Evolutionary conservation across 2,329 filamentous ascomycete species (phyloP).

Genomic region (Fusarium sp.): DNA sequence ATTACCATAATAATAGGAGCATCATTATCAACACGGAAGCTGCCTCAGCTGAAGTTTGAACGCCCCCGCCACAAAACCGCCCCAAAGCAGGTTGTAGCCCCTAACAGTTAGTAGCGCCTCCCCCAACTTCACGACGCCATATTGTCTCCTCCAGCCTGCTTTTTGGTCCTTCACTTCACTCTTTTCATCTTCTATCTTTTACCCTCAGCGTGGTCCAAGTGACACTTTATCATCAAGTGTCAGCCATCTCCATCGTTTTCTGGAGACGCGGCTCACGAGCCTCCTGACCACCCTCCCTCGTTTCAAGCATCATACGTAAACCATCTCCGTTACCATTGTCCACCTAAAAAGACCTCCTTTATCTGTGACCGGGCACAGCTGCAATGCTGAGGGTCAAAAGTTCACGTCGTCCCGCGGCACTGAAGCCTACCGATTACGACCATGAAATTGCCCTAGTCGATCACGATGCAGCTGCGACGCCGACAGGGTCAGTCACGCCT

Average conservation of each 20-base stretch:
- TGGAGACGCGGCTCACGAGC: background rate
- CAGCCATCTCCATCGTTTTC: background rate
- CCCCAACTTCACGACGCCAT: slow-evolving; percentile 32
- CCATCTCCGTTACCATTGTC: background rate
- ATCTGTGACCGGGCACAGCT: slow-evolving; percentile 27
- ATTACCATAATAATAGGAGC: background rate
- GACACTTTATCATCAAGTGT: background rate
- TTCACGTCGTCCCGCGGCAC: slow-evolving; percentile 65
- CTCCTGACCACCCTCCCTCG: background rate
- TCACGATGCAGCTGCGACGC: slow-evolving; percentile 51
- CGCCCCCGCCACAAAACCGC: slow-evolving; percentile 17
- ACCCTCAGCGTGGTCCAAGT: slow-evolving; percentile 9
- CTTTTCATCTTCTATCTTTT: background rate
- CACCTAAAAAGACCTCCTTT: slow-evolving; percentile 3
- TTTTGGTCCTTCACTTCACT: slow-evolving; percentile 9
- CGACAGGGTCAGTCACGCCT: slow-evolving; percentile 29
- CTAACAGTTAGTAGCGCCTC: slow-evolving; percentile 35
- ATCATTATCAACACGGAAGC: slow-evolving; percentile 15
- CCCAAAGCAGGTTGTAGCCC: slow-evolving; percentile 36
- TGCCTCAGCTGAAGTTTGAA: slow-evolving; percentile 28
- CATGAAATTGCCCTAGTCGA: slow-evolving; percentile 79
- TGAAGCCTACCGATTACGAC: slow-evolving; percentile 72
- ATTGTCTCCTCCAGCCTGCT: slow-evolving; percentile 12
- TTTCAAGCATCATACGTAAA: slow-evolving; percentile 6
- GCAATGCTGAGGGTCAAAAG: slow-evolving; percentile 54